A percentile compares a stretch with the other conserved stretches of the same genome.
Conservation (phyloP, 352 stramenopile species). For the Pythium guiyangense region DNA sequence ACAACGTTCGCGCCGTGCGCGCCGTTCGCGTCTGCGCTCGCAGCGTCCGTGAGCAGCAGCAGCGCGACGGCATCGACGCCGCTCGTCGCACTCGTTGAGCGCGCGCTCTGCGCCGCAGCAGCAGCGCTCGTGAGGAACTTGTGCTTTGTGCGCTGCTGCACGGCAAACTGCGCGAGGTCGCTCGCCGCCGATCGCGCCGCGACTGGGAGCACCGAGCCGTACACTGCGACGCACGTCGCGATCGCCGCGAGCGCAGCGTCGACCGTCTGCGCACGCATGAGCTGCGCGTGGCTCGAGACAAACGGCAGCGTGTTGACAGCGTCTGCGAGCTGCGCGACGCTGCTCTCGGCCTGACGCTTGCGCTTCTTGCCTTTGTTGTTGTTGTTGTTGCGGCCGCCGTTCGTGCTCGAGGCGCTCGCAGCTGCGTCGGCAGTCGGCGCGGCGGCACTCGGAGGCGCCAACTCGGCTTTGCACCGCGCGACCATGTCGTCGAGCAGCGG, state of each 20-base stretch:
- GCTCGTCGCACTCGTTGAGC: slow-evolving; percentile 2
- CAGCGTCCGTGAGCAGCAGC: slow-evolving; percentile 44
- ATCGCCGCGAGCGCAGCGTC: slow-evolving; percentile 48
- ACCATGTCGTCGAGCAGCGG: slow-evolving; percentile 62
- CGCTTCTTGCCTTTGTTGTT: slow-evolving; percentile 79
- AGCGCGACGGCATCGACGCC: slow-evolving; percentile 38
- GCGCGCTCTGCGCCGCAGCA: background rate
- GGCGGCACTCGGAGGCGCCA: slow-evolving; percentile 21
- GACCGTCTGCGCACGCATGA: slow-evolving; percentile 32
- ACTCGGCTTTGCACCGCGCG: slow-evolving; percentile 40
- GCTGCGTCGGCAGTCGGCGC: slow-evolving; percentile 11
- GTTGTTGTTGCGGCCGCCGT: slow-evolving; percentile 7
- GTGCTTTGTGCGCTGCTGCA: slow-evolving; percentile 28
- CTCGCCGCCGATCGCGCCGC: slow-evolving; percentile 37
- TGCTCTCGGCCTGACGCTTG: slow-evolving; percentile 54
- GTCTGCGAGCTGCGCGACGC: slow-evolving; percentile 38
- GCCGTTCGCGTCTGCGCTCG: slow-evolving; percentile 48
- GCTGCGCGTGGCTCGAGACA: slow-evolving; percentile 50
- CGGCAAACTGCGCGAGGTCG: slow-evolving; percentile 39
- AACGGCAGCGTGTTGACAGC: slow-evolving; percentile 33
- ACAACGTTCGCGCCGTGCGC: slow-evolving; percentile 55
- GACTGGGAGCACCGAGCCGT: slow-evolving; percentile 49
- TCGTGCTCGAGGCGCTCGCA: background rate
- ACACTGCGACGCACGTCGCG: slow-evolving; percentile 51
- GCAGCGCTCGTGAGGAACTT: slow-evolving; percentile 8